These are phyloP conservation scores for Colletotrichum tropicicola DNA, from an alignment of 2,329 filamentous ascomycete species.

Conservation along the genomic window DNA sequence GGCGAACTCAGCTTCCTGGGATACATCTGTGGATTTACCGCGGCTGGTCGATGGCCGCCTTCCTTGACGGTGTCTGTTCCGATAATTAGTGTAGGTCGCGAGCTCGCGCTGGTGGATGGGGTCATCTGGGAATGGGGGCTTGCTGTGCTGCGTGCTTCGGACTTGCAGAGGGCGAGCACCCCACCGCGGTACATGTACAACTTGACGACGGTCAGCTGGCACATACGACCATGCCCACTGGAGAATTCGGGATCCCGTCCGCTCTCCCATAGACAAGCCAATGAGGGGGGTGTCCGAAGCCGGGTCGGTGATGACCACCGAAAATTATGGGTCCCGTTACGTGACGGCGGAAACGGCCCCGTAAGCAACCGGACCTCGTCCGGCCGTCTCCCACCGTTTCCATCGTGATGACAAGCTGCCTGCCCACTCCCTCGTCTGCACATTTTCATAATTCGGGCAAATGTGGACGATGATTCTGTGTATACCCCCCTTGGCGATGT, in stretches of 20 bases:
- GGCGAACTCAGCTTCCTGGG: too few relatives aligned
- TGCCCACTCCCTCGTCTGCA: not conserved
- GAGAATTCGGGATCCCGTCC: not conserved
- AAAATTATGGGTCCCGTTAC: not conserved
- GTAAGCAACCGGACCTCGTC: not conserved
- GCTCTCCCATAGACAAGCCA: not conserved
- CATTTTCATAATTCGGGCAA: not conserved
- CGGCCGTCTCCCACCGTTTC: not conserved
- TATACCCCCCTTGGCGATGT: not conserved
- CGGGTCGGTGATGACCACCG: not conserved
- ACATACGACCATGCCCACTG: not conserved
- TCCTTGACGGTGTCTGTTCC: too few relatives aligned
- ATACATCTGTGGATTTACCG: too few relatives aligned
- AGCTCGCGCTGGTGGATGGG: too few relatives aligned
- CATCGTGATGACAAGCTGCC: not conserved
- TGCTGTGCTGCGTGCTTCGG: too few relatives aligned
- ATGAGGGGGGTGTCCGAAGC: not conserved
- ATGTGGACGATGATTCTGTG: not conserved
- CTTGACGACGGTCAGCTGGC: not conserved
- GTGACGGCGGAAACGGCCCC: not conserved
- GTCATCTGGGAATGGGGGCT: too few relatives aligned
- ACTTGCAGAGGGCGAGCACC: too few relatives aligned
- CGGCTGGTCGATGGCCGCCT: too few relatives aligned
- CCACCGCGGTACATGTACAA: too few relatives aligned
- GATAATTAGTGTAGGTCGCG: too few relatives aligned